These are phyloP conservation scores for Lippia alba DNA, from an alignment of 305 asterid species.

Conservation along the genomic window DNA sequence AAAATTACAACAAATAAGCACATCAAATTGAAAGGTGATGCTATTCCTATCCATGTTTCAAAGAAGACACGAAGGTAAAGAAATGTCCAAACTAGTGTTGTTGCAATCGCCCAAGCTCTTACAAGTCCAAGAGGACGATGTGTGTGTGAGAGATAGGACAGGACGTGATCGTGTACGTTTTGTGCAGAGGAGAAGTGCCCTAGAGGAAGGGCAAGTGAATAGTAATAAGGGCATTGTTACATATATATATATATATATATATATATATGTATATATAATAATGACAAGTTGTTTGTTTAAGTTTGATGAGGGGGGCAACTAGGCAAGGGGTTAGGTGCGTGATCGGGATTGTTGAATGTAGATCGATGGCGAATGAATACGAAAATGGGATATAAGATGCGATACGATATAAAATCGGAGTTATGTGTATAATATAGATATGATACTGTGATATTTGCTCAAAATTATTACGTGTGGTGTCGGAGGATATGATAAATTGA, in stretches of 20 bases:
- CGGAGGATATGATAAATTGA: too few relatives aligned
- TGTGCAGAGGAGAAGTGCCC: constrained; percentile 38
- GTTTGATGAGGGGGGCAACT: constrained; percentile 11
- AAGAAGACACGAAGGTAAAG: too few relatives aligned
- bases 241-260: background rate
- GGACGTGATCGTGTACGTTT: background rate
- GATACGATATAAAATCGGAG: too few relatives aligned
- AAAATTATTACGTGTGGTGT: too few relatives aligned
- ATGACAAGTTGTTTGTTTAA: constrained; percentile 32
- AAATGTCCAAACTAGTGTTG: background rate
- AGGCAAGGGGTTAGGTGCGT: constrained; percentile 36
- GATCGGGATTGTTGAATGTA: constrained; percentile 22
- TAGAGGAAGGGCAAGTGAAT: constrained; percentile 41
- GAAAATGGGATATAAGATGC: too few relatives aligned
- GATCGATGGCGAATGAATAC: background rate
- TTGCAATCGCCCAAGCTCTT: too few relatives aligned
- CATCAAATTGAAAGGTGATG: too few relatives aligned
- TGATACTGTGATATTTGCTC: too few relatives aligned
- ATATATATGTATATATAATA: background rate
- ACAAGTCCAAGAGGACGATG: too few relatives aligned
- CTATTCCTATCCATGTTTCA: too few relatives aligned
- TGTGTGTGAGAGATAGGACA: constrained; percentile 8
- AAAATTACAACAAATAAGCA: too few relatives aligned
- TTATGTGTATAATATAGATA: too few relatives aligned
- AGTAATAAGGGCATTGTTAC: background rate